Percentiles rank a stretch among this genome's conserved stretches.
Conservation (phyloP, 768 basidiomycete species). For the Mycena alexandri region DNA sequence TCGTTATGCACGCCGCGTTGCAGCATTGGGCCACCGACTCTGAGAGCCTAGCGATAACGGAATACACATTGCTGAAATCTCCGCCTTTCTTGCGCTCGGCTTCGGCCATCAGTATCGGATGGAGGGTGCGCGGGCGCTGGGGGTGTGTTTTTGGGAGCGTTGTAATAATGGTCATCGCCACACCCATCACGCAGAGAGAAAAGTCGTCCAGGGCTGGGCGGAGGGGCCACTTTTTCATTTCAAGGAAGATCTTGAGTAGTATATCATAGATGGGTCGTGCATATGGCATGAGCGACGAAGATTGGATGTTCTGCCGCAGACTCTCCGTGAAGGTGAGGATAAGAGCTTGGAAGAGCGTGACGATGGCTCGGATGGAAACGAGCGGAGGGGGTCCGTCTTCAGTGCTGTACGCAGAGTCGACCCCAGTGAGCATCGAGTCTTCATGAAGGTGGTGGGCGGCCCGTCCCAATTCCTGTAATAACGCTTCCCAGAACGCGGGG, state of each 20-base stretch:
- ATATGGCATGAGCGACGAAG: background rate
- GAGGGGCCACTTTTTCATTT: background rate
- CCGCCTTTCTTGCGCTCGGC: background rate
- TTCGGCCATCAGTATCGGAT: background rate
- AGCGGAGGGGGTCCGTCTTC: background rate
- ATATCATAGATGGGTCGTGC: constrained; percentile 9
- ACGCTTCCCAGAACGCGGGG: constrained; percentile 10
- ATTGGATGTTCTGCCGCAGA: constrained; percentile 1
- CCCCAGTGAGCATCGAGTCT: background rate
- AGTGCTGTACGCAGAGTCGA: background rate
- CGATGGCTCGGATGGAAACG: background rate
- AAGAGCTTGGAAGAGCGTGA: background rate
- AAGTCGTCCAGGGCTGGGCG: background rate
- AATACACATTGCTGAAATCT: constrained; percentile 5
- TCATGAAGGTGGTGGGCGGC: background rate
- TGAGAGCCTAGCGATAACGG: background rate
- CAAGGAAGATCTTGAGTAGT: constrained; percentile 1
- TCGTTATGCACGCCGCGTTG: constrained; percentile 9
- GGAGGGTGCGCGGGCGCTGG: background rate
- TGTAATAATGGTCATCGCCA: background rate
- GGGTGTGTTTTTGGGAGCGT: constrained; percentile 2
- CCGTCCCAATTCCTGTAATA: background rate
- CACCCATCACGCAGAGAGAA: background rate
- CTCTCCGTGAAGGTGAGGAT: constrained; percentile 15
- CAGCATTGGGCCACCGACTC: constrained; percentile 21